Evolutionary conservation across 352 stramenopile genomes (phyloP), one percentile per base, ranked within the genome.

Genomic region (Phytophthora tentaculata): DNA sequence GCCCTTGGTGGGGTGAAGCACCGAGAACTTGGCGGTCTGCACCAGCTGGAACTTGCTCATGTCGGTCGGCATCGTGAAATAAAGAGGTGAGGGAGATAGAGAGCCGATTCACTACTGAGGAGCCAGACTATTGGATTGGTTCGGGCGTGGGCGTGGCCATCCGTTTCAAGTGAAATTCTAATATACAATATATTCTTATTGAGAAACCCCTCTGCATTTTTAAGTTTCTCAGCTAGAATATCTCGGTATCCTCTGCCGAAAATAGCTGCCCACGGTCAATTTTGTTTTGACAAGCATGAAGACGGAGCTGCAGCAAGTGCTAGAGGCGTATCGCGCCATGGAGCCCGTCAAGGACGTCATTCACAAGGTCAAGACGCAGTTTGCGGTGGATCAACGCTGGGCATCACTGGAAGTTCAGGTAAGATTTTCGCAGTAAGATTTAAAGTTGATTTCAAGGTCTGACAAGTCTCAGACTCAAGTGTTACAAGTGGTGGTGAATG

Each of bases 301-400:
- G 43, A 57, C 10, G 28, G 67, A 74, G 62, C 55, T 89, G 59
- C 73, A 71, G 67, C 52, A 43, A 52, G 64, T 91, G 29, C 55
- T 92, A 19, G 77, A 86, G 41, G 78, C 79, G 19, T 95, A 92
- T 72, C 77, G 86, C 13, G 80, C 80, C 2, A 90, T 92, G 84
- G 53, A 79, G 16, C 83, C 86, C 3, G 78, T 86, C 19, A 74
- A 78, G 28, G 48, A 71, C 1, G 29, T 92, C 10, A 55, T 93
- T 3, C 43, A 62, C 1, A 32, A 53, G 29, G 71, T 92, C 56
- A 76, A 82, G 66, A 60, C 37, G 17, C 60, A 64, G 10, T 73
- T 83, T 41, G 61, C 16, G 7, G 50, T 44, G 1, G 51, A 79
- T 3, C 48, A 63, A 17, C 70, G 58, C 9, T 95, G 85, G 83